A percentile compares a stretch with the other conserved stretches of the same genome.
Evolutionary conservation across 805 yeast genomes (phyloP).

Genomic region (Spathaspora hagerdaliae): DNA sequence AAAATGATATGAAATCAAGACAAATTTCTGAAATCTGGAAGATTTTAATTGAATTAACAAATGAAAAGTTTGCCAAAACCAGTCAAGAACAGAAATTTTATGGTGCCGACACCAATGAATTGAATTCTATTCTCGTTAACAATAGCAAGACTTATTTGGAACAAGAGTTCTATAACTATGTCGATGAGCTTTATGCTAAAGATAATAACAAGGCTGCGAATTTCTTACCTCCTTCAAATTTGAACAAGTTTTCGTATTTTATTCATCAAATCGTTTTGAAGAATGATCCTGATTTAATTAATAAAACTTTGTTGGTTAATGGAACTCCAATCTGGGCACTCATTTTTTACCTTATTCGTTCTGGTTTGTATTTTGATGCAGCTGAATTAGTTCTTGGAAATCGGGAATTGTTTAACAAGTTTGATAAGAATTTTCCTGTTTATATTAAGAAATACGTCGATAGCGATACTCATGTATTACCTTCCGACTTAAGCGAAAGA

Average conservation of each 20-base stretch:
- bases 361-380: constrained; percentile 81
- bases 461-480: constrained; percentile 48
- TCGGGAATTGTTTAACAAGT: constrained; percentile 70
- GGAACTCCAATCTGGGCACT: constrained; percentile 94
- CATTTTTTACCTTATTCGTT: constrained; percentile 76
- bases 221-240: constrained; percentile 55
- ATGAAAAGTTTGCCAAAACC: constrained; percentile 30
- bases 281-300: constrained; percentile 23
- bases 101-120: constrained; percentile 18
- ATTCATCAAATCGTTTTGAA: constrained; percentile 33
- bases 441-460: constrained; percentile 65
- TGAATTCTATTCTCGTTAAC: constrained; percentile 44
- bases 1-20: constrained; percentile 59
- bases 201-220: constrained; percentile 40
- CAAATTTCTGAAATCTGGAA: constrained; percentile 76
- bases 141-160: constrained; percentile 65
- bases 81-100: constrained; percentile 34
- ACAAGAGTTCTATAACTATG: constrained; percentile 68
- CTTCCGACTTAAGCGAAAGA: constrained; percentile 64
- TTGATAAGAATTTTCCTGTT: constrained; percentile 79
- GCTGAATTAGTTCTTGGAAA: constrained; percentile 60
- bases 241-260: constrained; percentile 67
- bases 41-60: constrained; percentile 49
- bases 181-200: constrained; percentile 60
- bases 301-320: constrained; percentile 51